Conservation (phyloP, 1,284 basidiomycete species). For the Rhizoctonia solani region DNA sequence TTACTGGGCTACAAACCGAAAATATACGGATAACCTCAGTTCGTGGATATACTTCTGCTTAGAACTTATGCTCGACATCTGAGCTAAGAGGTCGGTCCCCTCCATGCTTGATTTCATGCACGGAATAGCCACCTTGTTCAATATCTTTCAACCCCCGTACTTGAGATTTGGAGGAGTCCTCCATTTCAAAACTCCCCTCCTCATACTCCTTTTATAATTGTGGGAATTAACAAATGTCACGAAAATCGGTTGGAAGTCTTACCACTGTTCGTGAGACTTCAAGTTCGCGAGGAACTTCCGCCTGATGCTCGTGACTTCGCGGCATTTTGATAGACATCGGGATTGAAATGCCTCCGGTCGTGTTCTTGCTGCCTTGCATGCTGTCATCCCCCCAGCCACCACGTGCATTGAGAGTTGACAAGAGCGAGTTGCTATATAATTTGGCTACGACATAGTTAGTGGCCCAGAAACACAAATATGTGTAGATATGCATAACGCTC, state of each 20-base stretch:
- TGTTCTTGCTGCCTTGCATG: neutral
- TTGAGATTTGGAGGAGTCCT: neutral
- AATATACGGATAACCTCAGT: too few relatives aligned
- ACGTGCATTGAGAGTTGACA: slow-evolving; percentile 27
- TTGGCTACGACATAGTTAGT: neutral
- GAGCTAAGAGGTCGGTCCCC: neutral
- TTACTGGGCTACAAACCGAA: too few relatives aligned
- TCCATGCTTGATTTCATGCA: neutral
- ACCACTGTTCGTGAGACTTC: too few relatives aligned
- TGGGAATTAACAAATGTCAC: too few relatives aligned
- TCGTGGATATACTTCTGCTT: neutral
- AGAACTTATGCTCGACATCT: neutral
- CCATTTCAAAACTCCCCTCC: slow-evolving; percentile 7
- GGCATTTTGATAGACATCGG: neutral
- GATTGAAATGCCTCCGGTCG: neutral
- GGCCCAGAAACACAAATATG: neutral
- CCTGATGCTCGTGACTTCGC: too few relatives aligned
- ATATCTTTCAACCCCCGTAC: neutral
- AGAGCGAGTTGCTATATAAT: slow-evolving; percentile 6
- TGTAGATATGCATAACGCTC: neutral
- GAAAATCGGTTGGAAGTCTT: too few relatives aligned
- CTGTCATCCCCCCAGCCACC: neutral
- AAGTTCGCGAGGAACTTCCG: too few relatives aligned
- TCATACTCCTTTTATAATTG: neutral
- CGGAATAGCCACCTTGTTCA: neutral